Base-by-base conservation (phyloP, 108 stramenopile species). In the Skeletonema menzelii region DNA sequence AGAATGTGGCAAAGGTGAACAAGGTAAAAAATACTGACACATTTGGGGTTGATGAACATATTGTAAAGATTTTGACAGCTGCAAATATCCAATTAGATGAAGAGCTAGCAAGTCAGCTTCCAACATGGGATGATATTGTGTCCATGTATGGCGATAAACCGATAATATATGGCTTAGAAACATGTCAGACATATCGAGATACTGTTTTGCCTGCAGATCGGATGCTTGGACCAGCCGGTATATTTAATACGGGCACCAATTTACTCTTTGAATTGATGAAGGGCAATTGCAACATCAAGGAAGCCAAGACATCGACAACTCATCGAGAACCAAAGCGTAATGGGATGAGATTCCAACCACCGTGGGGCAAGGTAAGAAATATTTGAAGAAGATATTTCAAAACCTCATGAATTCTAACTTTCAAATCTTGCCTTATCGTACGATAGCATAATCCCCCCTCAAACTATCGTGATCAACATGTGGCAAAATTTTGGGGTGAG, bases 191-290 rank as follows among this genome's bases (percentile, higher is more conserved):
- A 31, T 85, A 82, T 59, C 80, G 40, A 56, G 77, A 42, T 72
- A 72, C 12, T 35, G 73, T n/a, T 61, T 61, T 5, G 72, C 77
- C 59, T 35, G 37, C n/a, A 14, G 59, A 60, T 60, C 59, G 59
- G 8, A 34, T 34, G 37, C 32, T 35, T 35, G 59, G 37, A 1
- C 32, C 34, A 0, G 87, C 87, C 0, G 93, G 94, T 24, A 61
- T 93, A 31, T 96, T 96, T 82, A 93, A 92, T 64, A 91, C 95
- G 0, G 95, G 95, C 5, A 96, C 95, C 56, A 96, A 96, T 60
- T 67, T 91, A 8, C 49, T 96, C 19, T 65, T 64, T n/a, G 73
- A 87, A 15, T 58, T 91, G 40, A 42, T 94, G 27, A 65, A 85
- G 17, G 63, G 60, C 30, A 93, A 93, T 77, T 96, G 92, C 11